phyloP scores from a whole-genome alignment of 306 rosid genomes.

The Begonia fuchsioides region DNA sequence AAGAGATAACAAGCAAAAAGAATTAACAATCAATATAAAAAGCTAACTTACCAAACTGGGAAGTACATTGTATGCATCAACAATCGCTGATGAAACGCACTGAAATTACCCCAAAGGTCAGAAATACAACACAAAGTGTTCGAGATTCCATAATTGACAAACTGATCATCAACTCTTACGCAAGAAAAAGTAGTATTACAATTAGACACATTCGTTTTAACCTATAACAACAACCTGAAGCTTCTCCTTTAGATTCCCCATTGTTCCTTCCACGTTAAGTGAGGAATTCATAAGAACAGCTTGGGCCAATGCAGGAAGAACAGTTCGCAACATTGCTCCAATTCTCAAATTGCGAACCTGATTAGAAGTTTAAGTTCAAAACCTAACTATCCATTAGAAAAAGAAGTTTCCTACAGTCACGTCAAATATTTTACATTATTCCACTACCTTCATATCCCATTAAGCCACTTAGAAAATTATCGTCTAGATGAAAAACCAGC shows the following conservation, averaged over 20 bases:
- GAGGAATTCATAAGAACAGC: slow-evolving; percentile 57
- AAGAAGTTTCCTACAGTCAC: background rate
- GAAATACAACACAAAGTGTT: background rate
- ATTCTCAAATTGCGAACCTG: slow-evolving; percentile 75
- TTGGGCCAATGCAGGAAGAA: slow-evolving; percentile 77
- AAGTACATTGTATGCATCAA: slow-evolving; percentile 72
- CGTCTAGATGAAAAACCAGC: too few relatives aligned
- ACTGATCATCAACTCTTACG: background rate
- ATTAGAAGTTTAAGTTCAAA: slow-evolving; percentile 12
- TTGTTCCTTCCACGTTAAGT: slow-evolving; percentile 29
- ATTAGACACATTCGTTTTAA: background rate
- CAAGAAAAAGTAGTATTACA: background rate
- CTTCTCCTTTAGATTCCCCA: slow-evolving; percentile 49
- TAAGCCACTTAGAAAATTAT: too few relatives aligned
- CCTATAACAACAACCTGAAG: slow-evolving; percentile 42
- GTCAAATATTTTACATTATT: too few relatives aligned
- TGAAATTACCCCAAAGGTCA: slow-evolving; percentile 9
- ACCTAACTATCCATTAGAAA: background rate
- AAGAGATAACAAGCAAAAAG: background rate
- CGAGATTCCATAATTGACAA: background rate
- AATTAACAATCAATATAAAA: background rate
- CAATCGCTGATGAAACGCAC: slow-evolving; percentile 47
- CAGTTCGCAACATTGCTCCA: slow-evolving; percentile 89
- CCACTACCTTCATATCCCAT: too few relatives aligned
- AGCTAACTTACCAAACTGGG: slow-evolving; percentile 56